Evolutionary conservation across 202 grass and related monocot species (phyloP), one percentile per base, ranked within the genome.

Genomic region (Carex arenaria): DNA sequence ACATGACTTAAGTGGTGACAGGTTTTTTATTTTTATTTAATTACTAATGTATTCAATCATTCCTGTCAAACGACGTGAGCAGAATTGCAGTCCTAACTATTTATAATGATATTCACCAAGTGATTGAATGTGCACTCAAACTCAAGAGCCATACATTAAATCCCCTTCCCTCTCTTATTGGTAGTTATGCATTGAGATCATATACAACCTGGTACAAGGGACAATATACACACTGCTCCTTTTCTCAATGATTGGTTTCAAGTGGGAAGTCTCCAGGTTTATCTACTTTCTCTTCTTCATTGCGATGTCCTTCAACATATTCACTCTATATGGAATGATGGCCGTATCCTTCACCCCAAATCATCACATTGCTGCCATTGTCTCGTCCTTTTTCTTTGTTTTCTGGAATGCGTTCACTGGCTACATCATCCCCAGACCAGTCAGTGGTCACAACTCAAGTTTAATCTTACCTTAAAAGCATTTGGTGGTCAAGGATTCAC

Each of bases 211-310:
- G 28, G 83, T 79, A 38, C 89, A 91, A 74, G 85, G 88, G 31
- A 22, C 84, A 45, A 19, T 96, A 54, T 93, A 93, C 57, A 85
- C 85, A 22, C 6, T 89, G 12, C 40, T 92, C 11, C 79, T 96
- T 64, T 97, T 88, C 51, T 42, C 89, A 4, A 85, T 97, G 93
- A 84, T 93, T 20, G 91, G 93, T 18, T 97, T 89, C 20, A 80
- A 74, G 2, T 97, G 93, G 89, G 78, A 71, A 19, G 87, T 17
- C 2, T 79, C 82, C 59, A 91, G 82, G 71, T 97, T 97, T 63
- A 76, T 97, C 12, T 97, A 88, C 53, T 97, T 93, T 81, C 13
- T 91, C 66, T 97, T 86, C 91, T 93, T 97, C 47, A 36, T 91
- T 10, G 34, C 22, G 3, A 69, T 85, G 13, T 45, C 49, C 76